Evolutionary conservation across 495 filamentous ascomycete genomes (phyloP), one percentile per base, ranked within the genome.

Genomic region (Tuber calosporum): DNA sequence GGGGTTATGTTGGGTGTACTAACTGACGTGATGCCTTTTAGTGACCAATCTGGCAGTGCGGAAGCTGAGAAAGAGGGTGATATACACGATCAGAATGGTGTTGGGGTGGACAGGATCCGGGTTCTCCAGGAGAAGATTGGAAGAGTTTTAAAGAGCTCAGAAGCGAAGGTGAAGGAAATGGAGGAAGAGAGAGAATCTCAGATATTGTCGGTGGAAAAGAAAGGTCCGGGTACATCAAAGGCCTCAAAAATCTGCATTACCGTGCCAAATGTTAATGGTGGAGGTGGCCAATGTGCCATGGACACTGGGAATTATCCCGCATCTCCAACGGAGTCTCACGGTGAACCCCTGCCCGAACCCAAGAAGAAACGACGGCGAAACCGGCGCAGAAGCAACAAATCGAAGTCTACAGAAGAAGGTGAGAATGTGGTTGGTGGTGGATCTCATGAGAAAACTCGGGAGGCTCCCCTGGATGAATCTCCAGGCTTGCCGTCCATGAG

Each of bases 361-460:
- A 77, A 69, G 71, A 78, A 74, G 75, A 78, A 77, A 68, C 76
- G 76, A 38, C 76, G 76, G 71, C 48, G 76, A 45, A 77, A 66
- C 71, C 76, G 76, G 42, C 76, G 76, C 40, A 78, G 76, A 78
- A 78, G 76, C 66, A 78, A 78, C 37, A 78, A 73, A 42, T 71
- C 76, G 67, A 78, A 74, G 45, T 68, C 42, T 40, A 73, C 73
- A 37, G 76, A 74, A 19, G 71, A 78, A 48, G 26, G 77, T n/a
- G 76, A 73, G 36, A 71, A 70, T 53, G 71, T 75, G 13, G 76
- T 73, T 70, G 69, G 53, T 66, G 71, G 76, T 1, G 76, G 62
- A 68, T 74, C 66, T 37, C 34, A 22, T 26, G 76, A 77, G 39
- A 68, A 68, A 37, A 6, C 58, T 34, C 67, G 36, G 67, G 68